Evolutionary conservation across 176 grass and related monocot genomes (phyloP).

Genomic region (Bothriochloa decipiens): DNA sequence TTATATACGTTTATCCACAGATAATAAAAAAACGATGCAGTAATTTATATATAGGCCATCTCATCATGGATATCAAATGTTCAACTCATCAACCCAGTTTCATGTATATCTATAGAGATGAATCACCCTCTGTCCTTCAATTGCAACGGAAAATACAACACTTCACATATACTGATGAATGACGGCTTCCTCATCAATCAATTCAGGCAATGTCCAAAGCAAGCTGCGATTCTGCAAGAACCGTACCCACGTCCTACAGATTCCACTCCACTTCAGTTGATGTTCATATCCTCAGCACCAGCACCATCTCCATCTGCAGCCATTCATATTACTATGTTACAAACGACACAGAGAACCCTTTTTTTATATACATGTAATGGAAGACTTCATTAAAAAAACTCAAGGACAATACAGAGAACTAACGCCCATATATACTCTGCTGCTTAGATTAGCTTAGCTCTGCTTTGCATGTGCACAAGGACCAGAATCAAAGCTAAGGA

Average conservation of each 20-base stretch:
- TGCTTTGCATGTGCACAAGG: neutral
- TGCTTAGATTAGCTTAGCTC: neutral
- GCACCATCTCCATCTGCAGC: slow-evolving; percentile 62
- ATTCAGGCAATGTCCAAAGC: neutral
- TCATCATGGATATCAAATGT: neutral
- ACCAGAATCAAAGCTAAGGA: neutral
- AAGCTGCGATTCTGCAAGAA: neutral
- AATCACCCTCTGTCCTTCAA: neutral
- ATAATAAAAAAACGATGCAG: no score
- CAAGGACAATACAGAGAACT: neutral
- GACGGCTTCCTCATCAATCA: neutral
- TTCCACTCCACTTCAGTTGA: slow-evolving; percentile 43
- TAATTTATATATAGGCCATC: neutral
- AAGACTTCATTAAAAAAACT: neutral
- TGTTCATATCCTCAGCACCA: slow-evolving; percentile 69
- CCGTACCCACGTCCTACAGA: neutral
- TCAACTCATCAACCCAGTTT: neutral
- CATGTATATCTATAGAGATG: neutral
- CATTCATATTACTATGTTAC: neutral
- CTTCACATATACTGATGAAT: neutral
- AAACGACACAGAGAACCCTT: neutral
- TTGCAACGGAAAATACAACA: neutral
- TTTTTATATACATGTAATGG: neutral
- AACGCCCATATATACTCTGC: neutral
- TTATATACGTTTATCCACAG: no score